Evolutionary conservation across 441 rosid species (phyloP).

Genomic region (Aquilaria agallochum): DNA sequence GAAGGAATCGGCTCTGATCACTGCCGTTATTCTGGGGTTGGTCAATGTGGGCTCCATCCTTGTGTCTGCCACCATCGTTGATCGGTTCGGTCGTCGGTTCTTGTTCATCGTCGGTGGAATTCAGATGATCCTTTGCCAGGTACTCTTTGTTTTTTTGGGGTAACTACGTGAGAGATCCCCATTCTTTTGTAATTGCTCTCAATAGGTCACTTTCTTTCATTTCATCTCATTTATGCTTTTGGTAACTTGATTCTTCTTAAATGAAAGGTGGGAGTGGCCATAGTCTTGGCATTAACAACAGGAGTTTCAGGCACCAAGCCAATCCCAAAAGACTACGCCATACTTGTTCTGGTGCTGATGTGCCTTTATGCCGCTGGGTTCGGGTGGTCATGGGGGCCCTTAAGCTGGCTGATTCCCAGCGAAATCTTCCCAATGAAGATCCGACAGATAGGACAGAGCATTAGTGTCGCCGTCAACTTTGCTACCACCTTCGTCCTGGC

Average conservation of each 20-base stretch:
- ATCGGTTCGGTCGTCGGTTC: constrained; percentile 64
- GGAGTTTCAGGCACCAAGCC: constrained; percentile 45
- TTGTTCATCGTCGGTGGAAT: constrained; percentile 63
- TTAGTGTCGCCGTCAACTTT: constrained; percentile 63
- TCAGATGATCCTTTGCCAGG: constrained; percentile 69
- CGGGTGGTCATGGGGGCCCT: constrained; percentile 95
- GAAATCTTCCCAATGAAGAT: constrained; percentile 83
- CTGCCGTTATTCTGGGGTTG: constrained; percentile 53
- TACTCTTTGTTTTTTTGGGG: constrained; percentile 8
- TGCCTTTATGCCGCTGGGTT: constrained; percentile 80
- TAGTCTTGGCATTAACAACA: constrained; percentile 37
- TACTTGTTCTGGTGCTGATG: constrained; percentile 47
- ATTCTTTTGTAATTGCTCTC: too few relatives aligned
- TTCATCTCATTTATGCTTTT: too few relatives aligned
- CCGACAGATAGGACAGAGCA: constrained; percentile 75
- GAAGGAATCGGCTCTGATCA: constrained; percentile 52
- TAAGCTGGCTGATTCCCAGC: constrained; percentile 76
- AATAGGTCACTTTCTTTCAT: too few relatives aligned
- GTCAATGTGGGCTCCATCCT: constrained; percentile 59
- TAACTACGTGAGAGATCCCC: too few relatives aligned
- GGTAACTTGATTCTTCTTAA: too few relatives aligned
- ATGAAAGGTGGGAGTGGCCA: constrained; percentile 44
- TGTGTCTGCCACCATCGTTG: constrained; percentile 56
- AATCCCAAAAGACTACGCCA: constrained; percentile 41
- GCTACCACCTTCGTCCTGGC: constrained; percentile 60